Percentiles rank a stretch among this genome's conserved stretches.
Conservation (phyloP, 352 stramenopile genomes). For the Pythium brassicae region DNA sequence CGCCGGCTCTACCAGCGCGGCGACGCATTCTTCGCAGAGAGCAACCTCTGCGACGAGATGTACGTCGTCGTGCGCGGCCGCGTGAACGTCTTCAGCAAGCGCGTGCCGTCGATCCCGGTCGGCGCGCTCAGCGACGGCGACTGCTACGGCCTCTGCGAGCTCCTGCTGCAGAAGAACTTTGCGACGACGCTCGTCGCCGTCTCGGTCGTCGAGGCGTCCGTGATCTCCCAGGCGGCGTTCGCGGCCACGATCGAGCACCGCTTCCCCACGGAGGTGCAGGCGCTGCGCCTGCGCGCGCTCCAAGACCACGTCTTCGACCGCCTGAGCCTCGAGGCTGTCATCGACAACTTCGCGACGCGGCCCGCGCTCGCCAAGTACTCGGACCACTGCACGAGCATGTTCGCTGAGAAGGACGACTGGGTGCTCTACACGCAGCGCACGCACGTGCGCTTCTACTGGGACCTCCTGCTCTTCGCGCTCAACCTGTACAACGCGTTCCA, state of each 20-base stretch:
- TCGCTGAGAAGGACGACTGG: constrained; percentile 43
- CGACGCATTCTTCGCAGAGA: constrained; percentile 52
- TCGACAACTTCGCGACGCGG: constrained; percentile 40
- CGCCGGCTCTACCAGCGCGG: constrained; percentile 61
- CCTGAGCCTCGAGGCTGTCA: constrained; percentile 40
- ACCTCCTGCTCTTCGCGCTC: constrained; percentile 42
- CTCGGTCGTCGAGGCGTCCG: constrained; percentile 48
- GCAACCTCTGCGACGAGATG: constrained; percentile 63
- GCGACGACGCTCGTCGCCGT: constrained; percentile 42
- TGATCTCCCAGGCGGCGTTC: constrained; percentile 47
- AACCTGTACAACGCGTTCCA: constrained; percentile 65
- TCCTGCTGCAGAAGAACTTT: constrained; percentile 57
- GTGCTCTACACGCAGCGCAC: constrained; percentile 43
- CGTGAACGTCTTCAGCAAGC: constrained; percentile 56
- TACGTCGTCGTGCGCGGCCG: constrained; percentile 59
- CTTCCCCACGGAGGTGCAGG: constrained; percentile 40
- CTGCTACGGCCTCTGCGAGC: constrained; percentile 60
- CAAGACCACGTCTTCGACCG: constrained; percentile 47
- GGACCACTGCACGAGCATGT: constrained; percentile 59
- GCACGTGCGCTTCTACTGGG: constrained; percentile 57
- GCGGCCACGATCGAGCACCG: constrained; percentile 35
- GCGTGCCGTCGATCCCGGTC: constrained; percentile 30
- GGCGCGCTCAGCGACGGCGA: constrained; percentile 47
- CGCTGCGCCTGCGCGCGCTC: constrained; percentile 29
- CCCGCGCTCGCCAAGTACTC: constrained; percentile 43